Conservation (phyloP, 2,329 filamentous ascomycete genomes). For the Fusarium sp. region DNA sequence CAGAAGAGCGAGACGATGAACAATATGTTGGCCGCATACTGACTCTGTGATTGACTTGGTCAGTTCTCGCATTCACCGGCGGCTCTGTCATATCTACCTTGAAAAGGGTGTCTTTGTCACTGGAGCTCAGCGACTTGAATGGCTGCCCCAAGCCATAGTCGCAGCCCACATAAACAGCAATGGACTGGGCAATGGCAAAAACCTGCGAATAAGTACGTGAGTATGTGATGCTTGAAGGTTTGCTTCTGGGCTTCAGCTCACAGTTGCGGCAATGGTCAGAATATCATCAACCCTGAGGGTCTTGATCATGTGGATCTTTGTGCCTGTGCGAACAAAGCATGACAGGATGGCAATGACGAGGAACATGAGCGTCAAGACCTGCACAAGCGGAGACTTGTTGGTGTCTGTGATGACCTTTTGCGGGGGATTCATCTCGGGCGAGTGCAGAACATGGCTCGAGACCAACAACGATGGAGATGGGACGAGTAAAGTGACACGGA, state of each 20-base stretch:
- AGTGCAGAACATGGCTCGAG: not conserved
- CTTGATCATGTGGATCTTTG: constrained; percentile 52
- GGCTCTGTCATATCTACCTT: constrained; percentile 39
- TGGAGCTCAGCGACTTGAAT: constrained; percentile 29
- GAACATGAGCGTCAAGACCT: constrained; percentile 51
- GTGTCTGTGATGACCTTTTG: constrained; percentile 47
- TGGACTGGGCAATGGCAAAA: constrained; percentile 44
- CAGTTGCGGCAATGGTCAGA: constrained; percentile 45
- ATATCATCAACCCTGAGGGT: constrained; percentile 46
- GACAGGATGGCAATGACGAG: constrained; percentile 48
- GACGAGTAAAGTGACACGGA: not conserved
- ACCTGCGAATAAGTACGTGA: constrained; percentile 27
- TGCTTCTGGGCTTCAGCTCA: constrained; percentile 22
- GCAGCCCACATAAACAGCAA: constrained; percentile 36
- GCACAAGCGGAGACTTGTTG: constrained; percentile 51
- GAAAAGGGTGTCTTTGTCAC: constrained; percentile 40
- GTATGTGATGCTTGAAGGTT: not conserved
- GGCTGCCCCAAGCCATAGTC: constrained; percentile 46
- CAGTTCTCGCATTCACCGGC: not conserved
- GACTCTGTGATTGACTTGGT: constrained; percentile 33
- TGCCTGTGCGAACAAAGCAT: constrained; percentile 46
- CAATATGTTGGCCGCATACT: constrained; percentile 48
- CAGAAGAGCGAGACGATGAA: constrained; percentile 46
- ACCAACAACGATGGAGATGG: not conserved
- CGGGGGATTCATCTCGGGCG: constrained; percentile 40